A percentile compares a stretch with the other conserved stretches of the same genome.
phyloP scores from a whole-genome alignment of 2,329 filamentous ascomycete species.

The Myrmaecium sp. region DNA sequence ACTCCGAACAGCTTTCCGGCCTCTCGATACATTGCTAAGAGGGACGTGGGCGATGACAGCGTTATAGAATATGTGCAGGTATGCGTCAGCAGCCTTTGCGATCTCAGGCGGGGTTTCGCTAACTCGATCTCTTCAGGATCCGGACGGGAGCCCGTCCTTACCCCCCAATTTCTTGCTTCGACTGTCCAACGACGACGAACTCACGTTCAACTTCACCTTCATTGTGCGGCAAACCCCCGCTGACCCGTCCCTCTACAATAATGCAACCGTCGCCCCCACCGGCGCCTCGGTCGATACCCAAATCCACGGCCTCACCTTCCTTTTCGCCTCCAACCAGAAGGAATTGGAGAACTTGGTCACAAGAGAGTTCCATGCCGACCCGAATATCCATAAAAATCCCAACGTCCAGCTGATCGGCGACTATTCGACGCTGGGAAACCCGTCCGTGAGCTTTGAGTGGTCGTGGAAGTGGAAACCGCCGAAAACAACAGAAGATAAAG shows the following conservation, averaged over 20 bases:
- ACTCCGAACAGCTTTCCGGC: conserved; percentile 79
- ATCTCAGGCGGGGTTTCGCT: conserved; percentile 5
- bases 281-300: conserved; percentile 42
- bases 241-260: conserved; percentile 20
- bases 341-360: conserved; percentile 92
- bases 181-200: conserved; percentile 76
- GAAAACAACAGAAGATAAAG: conserved; percentile 61
- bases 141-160: conserved; percentile 35
- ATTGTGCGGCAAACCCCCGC: conserved; percentile 44
- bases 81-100: conserved; percentile 13
- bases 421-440: conserved; percentile 65
- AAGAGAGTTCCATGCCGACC: conserved; percentile 88
- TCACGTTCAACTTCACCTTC: conserved; percentile 86
- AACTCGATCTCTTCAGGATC: conserved; percentile 42
- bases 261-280: conserved; percentile 24
- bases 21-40: conserved; percentile 54
- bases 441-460: conserved; percentile 83
- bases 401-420: conserved; percentile 94
- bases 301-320: conserved; percentile 80
- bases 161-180: conserved; percentile 68
- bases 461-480: conserved; percentile 95
- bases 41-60: conserved; percentile 54
- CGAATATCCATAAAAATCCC: conserved; percentile 90
- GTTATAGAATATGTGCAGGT: conserved; percentile 90
- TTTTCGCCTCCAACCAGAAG: conserved; percentile 68